A percentile compares a stretch with the other conserved stretches of the same genome.
Conservation (phyloP, 805 yeast species). For the Kodamaea nitidulidarum region DNA sequence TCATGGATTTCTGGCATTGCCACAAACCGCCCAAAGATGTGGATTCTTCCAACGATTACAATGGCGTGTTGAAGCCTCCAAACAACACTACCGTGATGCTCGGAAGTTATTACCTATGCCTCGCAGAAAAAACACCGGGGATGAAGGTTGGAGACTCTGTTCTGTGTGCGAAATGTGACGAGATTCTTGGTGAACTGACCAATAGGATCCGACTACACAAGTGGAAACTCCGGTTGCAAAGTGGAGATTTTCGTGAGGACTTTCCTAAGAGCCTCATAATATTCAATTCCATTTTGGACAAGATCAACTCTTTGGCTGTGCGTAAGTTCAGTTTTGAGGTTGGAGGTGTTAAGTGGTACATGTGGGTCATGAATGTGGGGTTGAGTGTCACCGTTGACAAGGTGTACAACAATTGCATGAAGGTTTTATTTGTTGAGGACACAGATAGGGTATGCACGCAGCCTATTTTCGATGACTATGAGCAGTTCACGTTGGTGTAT, state of each 20-base stretch:
- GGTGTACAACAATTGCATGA: slow-evolving; percentile 21
- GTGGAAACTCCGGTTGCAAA: slow-evolving; percentile 10
- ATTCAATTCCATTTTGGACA: slow-evolving; percentile 28
- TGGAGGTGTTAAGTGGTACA: slow-evolving; percentile 15
- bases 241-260: slow-evolving; percentile 10
- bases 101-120: slow-evolving; percentile 54
- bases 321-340: slow-evolving; percentile 26
- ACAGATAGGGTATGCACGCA: slow-evolving; percentile 10
- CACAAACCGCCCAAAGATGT: slow-evolving; percentile 59
- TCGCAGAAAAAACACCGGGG: slow-evolving; percentile 21
- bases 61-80: slow-evolving; percentile 44
- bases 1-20: slow-evolving; percentile 98
- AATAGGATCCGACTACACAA: slow-evolving; percentile 9
- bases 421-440: slow-evolving; percentile 22
- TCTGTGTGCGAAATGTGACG: not conserved
- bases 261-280: slow-evolving; percentile 18
- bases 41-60: slow-evolving; percentile 21
- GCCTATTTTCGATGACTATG: slow-evolving; percentile 16
- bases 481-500: slow-evolving; percentile 15
- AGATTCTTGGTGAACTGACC: slow-evolving; percentile 37
- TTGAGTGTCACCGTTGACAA: slow-evolving; percentile 22
- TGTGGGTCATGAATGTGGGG: slow-evolving; percentile 39
- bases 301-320: slow-evolving; percentile 35
- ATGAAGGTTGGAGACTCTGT: slow-evolving; percentile 6
- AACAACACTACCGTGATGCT: slow-evolving; percentile 39